Base-by-base conservation (phyloP, 148 eudicot species). In the Vaccinium myrtillus region DNA sequence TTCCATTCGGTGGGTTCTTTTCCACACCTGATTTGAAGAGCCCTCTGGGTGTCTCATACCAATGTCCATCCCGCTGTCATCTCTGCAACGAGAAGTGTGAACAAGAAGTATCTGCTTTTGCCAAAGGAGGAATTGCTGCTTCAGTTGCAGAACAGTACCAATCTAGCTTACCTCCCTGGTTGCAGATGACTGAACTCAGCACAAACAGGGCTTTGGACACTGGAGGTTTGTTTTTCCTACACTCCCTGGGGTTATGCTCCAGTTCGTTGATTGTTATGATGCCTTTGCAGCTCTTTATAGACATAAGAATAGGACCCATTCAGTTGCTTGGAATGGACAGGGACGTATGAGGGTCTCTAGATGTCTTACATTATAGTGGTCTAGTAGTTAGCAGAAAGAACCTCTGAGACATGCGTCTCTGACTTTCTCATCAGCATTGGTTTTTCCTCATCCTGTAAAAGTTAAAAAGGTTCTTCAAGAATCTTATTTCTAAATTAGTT, bases 1-100 rank as follows among this genome's bases (percentile, higher is more conserved):
- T 94, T 82, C 99, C 99, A 53, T 90, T 94, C 86, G 98, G 97
- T 71, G 98, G 98, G 49, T 94, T 96, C 85, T 94, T 96, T 84
- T 87, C 99, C 65, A 83, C 89, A 70, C 89, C 92, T 16, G 97
- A 92, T 84, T 77, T 86, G 18, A 91, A 69, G 76, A 88, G 86
- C 78, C 65, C 93, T 83, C 81, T 89, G 30, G 86, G 82, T 61
- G 87, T 82, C 81, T 84, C 92, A 49, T 77, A 82, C 84, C 94
- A 85, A 79, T 75, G 50, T 53, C 87, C 63, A 58, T 84, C 84
- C 8, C 90, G 83, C 46, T 87, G 90, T 85, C 90, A 84, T 83
- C 70, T 82, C 32, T 90, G 91, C 85, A 90, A 86, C 71, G 90
- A 90, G 84, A 94, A 90, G 75, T 87, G 77, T 75, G 88, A 87